phyloP scores from a whole-genome alignment of 768 basidiomycete genomes.

The Amanita inopinata region DNA sequence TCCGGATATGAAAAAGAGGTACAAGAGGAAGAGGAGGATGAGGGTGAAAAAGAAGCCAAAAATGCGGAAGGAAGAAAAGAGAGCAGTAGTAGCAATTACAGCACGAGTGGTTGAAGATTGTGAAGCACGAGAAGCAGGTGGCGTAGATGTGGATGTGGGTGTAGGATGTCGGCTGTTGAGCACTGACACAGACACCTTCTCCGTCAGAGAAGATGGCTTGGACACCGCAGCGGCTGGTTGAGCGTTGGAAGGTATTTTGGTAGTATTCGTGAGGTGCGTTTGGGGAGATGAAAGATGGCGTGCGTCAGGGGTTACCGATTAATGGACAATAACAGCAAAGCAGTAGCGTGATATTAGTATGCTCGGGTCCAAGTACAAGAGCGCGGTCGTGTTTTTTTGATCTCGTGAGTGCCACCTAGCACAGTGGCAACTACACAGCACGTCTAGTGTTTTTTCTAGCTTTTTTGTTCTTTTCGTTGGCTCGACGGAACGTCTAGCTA shows the following conservation, averaged over 20 bases:
- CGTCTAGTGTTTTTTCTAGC: too few species aligned
- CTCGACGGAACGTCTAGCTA: too few species aligned
- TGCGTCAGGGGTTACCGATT: too few species aligned
- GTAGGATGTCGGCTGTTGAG: too few species aligned
- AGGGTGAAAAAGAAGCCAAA: conserved; percentile 1
- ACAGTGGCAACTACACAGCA: too few species aligned
- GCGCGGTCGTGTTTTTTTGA: too few species aligned
- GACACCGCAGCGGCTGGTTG: background rate
- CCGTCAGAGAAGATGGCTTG: background rate
- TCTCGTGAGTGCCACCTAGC: too few species aligned
- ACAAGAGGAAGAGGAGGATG: background rate
- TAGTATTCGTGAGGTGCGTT: background rate
- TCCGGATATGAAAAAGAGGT: background rate
- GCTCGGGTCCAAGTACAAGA: too few species aligned
- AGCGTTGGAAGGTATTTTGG: background rate
- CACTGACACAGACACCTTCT: background rate
- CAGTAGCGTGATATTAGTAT: too few species aligned
- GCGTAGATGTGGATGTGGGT: background rate
- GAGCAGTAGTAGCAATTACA: background rate
- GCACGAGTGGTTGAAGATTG: background rate
- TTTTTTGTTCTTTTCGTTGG: too few species aligned
- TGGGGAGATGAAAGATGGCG: too few species aligned
- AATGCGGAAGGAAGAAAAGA: conserved; percentile 2
- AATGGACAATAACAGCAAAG: too few species aligned
- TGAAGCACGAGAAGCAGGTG: background rate